Percentiles rank a stretch among this genome's conserved stretches.
These are phyloP conservation scores for Mycena venus DNA, from an alignment of 768 basidiomycete genomes.

Conservation along the genomic window DNA sequence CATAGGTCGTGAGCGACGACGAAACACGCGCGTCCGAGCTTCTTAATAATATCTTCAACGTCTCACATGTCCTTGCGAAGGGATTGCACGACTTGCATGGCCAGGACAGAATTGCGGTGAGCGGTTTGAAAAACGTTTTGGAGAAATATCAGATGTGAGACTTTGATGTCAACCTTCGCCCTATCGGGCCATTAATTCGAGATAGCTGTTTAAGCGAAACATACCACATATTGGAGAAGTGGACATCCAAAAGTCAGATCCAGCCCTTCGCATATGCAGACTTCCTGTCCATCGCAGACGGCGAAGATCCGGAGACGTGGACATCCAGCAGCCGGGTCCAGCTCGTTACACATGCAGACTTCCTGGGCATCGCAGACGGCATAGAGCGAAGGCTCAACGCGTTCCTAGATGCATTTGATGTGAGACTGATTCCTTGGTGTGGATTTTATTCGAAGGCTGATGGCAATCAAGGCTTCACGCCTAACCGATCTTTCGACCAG, in stretches of 20 bases:
- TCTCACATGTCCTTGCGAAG: neutral
- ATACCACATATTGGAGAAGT: neutral
- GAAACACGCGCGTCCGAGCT: neutral
- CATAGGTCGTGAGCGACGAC: neutral
- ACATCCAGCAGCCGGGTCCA: neutral
- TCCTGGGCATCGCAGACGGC: conserved; percentile 5
- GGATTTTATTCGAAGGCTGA: neutral
- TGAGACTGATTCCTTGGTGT: neutral
- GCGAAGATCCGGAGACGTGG: conserved; percentile 10
- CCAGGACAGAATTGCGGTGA: neutral
- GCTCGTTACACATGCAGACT: neutral
- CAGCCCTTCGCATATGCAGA: too few species aligned
- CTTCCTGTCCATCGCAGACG: too few species aligned
- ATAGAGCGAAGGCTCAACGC: neutral
- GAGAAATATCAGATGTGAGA: conserved; percentile 1
- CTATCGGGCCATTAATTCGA: neutral
- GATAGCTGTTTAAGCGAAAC: neutral
- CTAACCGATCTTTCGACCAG: neutral
- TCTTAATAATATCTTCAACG: neutral
- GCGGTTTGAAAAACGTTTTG: neutral
- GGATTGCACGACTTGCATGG: neutral
- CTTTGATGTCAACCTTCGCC: too few species aligned
- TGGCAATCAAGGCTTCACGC: neutral
- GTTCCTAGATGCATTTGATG: conserved; percentile 13
- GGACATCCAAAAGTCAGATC: neutral